Percentiles rank a stretch among this genome's conserved stretches.
These are phyloP conservation scores for Hyparrhenia diplandra DNA, from an alignment of 176 grass and related monocot species.

Conservation along the genomic window DNA sequence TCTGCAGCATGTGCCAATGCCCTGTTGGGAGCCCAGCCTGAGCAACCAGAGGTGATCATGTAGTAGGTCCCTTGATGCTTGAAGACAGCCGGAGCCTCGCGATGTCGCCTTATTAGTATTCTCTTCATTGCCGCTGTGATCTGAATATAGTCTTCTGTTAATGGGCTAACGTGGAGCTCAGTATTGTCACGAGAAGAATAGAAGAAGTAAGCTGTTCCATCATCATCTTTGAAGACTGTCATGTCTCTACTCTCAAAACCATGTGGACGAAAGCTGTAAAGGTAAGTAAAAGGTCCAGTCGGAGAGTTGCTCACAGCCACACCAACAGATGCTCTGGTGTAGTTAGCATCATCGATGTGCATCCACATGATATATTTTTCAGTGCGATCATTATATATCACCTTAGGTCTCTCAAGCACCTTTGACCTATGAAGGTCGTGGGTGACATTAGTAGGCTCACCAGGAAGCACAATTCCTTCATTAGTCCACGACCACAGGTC, in stretches of 20 bases:
- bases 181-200: conserved; percentile 70
- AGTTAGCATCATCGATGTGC: conserved; percentile 83
- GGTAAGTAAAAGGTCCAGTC: conserved; percentile 70
- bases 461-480: conserved; percentile 77
- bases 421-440: conserved; percentile 84
- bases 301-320: conserved; percentile 65
- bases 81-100: conserved; percentile 83
- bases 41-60: conserved; percentile 89
- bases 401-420: conserved; percentile 91
- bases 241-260: conserved; percentile 83
- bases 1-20: conserved; percentile 69
- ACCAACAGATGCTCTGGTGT: conserved; percentile 80
- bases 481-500: conserved; percentile 83
- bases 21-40: conserved; percentile 79
- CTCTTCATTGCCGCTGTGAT: conserved; percentile 50
- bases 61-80: conserved; percentile 77
- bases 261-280: conserved; percentile 80
- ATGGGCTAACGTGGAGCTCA: conserved; percentile 73
- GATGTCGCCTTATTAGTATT: conserved; percentile 59
- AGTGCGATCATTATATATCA: conserved; percentile 71
- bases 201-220: conserved; percentile 66
- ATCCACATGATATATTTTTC: conserved; percentile 93
- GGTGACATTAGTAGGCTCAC: conserved; percentile 48
- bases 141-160: conserved; percentile 68
- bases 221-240: conserved; percentile 90